Conservation (phyloP, 2,329 filamentous ascomycete species). For the Bretziella fagacearum region DNA sequence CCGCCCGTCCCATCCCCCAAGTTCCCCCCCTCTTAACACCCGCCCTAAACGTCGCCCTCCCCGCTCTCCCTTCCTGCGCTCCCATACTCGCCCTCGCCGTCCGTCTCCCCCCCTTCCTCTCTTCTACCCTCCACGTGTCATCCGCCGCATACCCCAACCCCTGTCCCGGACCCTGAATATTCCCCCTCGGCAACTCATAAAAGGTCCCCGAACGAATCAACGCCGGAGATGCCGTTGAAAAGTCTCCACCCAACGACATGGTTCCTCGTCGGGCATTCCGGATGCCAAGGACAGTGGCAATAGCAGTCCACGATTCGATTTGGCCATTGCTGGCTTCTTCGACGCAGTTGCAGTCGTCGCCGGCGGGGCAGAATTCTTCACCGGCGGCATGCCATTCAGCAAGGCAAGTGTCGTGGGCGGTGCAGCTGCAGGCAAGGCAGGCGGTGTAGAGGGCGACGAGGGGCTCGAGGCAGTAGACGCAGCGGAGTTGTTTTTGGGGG, state of each 20-base stretch:
- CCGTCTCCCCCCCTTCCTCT: background rate
- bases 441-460: conserved; percentile 42
- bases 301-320: conserved; percentile 44
- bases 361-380: conserved; percentile 41
- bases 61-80: background rate
- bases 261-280: conserved; percentile 10
- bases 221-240: conserved; percentile 16
- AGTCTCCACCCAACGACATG: background rate
- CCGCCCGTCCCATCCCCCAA: background rate
- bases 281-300: conserved; percentile 27
- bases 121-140: conserved; percentile 4
- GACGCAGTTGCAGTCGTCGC: conserved; percentile 47
- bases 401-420: conserved; percentile 41
- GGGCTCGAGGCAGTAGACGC: conserved; percentile 46
- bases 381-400: conserved; percentile 41
- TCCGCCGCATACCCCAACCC: conserved; percentile 9
- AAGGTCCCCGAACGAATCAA: too few relatives aligned
- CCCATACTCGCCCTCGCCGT: background rate
- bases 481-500: conserved; percentile 33
- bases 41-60: background rate
- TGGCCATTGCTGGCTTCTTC: conserved; percentile 38
- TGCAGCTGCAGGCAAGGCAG: conserved; percentile 46
- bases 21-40: background rate
- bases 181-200: background rate
- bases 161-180: background rate